These are phyloP conservation scores for Plenodomus tracheiphilus DNA, from an alignment of 2,329 filamentous ascomycete species.

Conservation along the genomic window DNA sequence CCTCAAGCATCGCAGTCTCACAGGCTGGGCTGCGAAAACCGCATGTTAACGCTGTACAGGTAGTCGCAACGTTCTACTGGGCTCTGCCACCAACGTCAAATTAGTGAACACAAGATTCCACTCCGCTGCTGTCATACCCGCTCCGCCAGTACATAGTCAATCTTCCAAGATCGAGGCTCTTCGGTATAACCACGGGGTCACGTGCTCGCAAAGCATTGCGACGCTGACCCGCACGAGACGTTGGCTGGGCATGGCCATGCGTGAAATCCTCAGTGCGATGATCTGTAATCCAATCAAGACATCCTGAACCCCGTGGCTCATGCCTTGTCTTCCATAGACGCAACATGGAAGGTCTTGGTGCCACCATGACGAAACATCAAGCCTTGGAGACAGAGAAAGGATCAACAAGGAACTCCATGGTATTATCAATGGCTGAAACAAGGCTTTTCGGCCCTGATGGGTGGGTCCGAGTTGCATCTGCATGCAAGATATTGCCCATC, in stretches of 20 bases:
- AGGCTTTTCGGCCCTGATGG: background rate
- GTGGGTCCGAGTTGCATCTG: background rate
- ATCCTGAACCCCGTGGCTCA: background rate
- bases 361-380: background rate
- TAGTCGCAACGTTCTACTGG: background rate
- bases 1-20: constrained; percentile 8
- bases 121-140: constrained; percentile 6
- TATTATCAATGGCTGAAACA: constrained; percentile 1
- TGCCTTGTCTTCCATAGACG: background rate
- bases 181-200: background rate
- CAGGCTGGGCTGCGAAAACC: background rate
- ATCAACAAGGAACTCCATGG: background rate
- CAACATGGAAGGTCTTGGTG: background rate
- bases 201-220: background rate
- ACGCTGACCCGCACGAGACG: background rate
- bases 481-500: background rate
- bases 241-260: background rate
- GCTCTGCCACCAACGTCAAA: constrained; percentile 1
- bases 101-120: background rate
- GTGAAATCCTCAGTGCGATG: background rate
- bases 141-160: background rate
- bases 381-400: background rate
- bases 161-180: no score
- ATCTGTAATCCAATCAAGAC: no score
- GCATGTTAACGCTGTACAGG: background rate